Conservation (phyloP, 2,329 filamentous ascomycete genomes). For the Phialemonium atrogriseum region DNA sequence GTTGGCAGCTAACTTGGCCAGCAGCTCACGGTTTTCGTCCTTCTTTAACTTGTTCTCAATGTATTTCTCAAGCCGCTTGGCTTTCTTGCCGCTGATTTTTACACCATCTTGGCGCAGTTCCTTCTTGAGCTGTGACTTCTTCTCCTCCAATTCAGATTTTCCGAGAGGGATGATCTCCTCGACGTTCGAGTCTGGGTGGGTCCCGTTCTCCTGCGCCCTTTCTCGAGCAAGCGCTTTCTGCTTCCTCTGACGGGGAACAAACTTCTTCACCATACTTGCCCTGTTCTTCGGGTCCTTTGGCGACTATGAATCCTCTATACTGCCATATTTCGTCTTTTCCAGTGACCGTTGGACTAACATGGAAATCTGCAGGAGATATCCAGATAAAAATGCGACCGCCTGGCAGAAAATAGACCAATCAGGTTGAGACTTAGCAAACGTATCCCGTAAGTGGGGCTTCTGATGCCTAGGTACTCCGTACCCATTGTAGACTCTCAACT, state of each 20-base stretch:
- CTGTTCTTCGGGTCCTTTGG: too few relatives aligned
- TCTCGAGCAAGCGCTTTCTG: conserved; percentile 60
- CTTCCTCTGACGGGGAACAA: conserved; percentile 58
- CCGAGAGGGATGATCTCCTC: conserved; percentile 39
- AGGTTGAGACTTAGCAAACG: too few relatives aligned
- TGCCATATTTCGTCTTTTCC: too few relatives aligned
- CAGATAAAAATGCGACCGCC: conserved; percentile 16
- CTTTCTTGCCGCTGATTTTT: conserved; percentile 57
- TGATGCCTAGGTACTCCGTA: too few relatives aligned
- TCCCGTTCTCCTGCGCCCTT: conserved; percentile 36
- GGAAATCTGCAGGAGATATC: conserved; percentile 5
- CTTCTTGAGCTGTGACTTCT: conserved; percentile 46
- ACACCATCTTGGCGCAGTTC: conserved; percentile 40
- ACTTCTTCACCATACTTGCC: conserved; percentile 43
- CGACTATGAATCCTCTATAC: too few relatives aligned
- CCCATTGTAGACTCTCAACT: too few relatives aligned
- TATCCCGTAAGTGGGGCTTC: too few relatives aligned
- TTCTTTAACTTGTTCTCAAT: conserved; percentile 88
- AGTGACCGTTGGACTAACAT: too few relatives aligned
- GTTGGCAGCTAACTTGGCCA: conserved; percentile 71
- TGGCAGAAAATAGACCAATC: conserved; percentile 14
- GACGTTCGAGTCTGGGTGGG: conserved; percentile 45
- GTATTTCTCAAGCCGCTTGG: conserved; percentile 60
- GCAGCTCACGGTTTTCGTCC: conserved; percentile 78
- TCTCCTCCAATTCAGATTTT: conserved; percentile 41